Evolutionary conservation across 2,329 filamentous ascomycete species (phyloP).

Genomic region (Aspergillus persii): DNA sequence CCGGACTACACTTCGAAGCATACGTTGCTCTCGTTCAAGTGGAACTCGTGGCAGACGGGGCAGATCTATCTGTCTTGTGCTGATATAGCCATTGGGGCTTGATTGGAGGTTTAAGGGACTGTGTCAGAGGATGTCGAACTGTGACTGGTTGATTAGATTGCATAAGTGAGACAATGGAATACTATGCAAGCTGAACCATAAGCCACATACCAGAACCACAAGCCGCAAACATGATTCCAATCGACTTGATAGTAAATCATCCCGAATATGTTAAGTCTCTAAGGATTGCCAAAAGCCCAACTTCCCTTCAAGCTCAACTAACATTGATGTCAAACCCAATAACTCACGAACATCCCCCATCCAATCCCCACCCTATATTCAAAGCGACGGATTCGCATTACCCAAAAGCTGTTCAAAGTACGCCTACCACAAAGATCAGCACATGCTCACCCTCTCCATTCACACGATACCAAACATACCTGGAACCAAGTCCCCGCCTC

Average conservation of each 20-base stretch:
- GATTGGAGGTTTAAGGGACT: neutral
- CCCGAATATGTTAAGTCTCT: too few species aligned
- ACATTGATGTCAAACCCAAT: too few species aligned
- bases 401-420: constrained; percentile 30
- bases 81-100: constrained; percentile 47
- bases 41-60: constrained; percentile 56
- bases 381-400: constrained; percentile 30
- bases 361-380: neutral
- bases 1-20: constrained; percentile 51
- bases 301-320: too few species aligned
- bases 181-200: too few species aligned
- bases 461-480: constrained; percentile 33
- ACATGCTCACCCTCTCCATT: constrained; percentile 2
- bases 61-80: constrained; percentile 56
- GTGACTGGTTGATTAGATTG: too few species aligned
- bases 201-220: too few species aligned
- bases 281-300: too few species aligned
- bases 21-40: constrained; percentile 53
- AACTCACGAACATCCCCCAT: neutral
- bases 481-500: constrained; percentile 69
- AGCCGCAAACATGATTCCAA: too few species aligned
- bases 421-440: constrained; percentile 16
- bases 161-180: too few species aligned
- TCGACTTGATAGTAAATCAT: too few species aligned
- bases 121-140: too few species aligned